Conservation (phyloP, 2,329 filamentous ascomycete species). For the Claviceps humidiphila region DNA sequence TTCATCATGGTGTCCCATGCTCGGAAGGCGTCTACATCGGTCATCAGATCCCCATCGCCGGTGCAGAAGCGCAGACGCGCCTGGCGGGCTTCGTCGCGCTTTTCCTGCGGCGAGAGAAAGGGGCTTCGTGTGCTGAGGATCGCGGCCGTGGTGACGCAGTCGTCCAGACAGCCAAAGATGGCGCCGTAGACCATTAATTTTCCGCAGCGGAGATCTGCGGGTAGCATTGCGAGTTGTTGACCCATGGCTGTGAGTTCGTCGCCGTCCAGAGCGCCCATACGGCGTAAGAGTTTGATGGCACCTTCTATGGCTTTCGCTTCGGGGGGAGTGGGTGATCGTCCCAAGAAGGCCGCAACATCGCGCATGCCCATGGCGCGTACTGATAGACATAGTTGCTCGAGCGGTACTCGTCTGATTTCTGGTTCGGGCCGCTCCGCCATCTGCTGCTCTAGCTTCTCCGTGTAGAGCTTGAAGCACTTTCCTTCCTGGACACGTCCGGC, state of each 20-base stretch:
- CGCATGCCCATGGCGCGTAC: constrained; percentile 89
- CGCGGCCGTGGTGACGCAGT: constrained; percentile 76
- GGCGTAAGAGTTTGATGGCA: constrained; percentile 61
- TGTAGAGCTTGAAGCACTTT: constrained; percentile 91
- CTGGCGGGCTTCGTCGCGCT: constrained; percentile 67
- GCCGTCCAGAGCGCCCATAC: constrained; percentile 82
- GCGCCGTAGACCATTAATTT: constrained; percentile 94
- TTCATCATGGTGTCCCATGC: constrained; percentile 60
- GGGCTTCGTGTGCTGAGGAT: constrained; percentile 84
- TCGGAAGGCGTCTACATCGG: constrained; percentile 73
- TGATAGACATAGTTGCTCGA: constrained; percentile 88
- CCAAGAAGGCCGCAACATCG: constrained; percentile 70
- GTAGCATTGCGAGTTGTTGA: constrained; percentile 86
- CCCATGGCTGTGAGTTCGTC: constrained; percentile 82
- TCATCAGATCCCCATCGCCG: constrained; percentile 76
- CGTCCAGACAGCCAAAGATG: constrained; percentile 83
- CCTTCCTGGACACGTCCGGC: constrained; percentile 87
- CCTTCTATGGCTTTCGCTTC: constrained; percentile 75
- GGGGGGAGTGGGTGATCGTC: constrained; percentile 78
- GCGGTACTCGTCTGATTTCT: constrained; percentile 80
- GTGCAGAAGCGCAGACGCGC: constrained; percentile 61
- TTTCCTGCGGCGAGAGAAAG: constrained; percentile 73
- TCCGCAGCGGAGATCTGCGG: constrained; percentile 79
- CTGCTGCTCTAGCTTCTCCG: constrained; percentile 66
- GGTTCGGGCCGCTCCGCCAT: constrained; percentile 86